Conservation (phyloP, 2,329 filamentous ascomycete genomes). For the Pseudonectria foliicola region DNA sequence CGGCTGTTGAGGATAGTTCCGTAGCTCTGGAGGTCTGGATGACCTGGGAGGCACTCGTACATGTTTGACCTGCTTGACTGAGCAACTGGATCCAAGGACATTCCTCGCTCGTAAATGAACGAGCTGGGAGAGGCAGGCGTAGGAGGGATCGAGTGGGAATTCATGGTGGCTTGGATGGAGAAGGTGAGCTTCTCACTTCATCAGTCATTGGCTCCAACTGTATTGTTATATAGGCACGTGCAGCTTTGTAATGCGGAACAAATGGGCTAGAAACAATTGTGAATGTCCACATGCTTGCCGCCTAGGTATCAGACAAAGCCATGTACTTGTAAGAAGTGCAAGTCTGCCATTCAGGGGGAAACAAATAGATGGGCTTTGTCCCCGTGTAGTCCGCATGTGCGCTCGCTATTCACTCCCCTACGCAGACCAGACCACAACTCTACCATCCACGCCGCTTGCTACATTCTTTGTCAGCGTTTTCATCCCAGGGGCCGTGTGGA, state of each 20-base stretch:
- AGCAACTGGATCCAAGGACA: not conserved
- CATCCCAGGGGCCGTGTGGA: not conserved
- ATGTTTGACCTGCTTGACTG: not conserved
- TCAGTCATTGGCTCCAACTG: no score
- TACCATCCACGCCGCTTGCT: constrained; percentile 79
- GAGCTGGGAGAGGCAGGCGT: not conserved
- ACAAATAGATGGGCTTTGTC: not conserved
- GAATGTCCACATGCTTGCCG: no score
- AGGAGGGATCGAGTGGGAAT: not conserved
- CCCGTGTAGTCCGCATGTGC: not conserved
- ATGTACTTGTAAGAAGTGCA: not conserved
- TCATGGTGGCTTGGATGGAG: not conserved
- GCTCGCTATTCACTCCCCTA: constrained; percentile 31
- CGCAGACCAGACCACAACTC: constrained; percentile 70
- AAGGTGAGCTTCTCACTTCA: no score
- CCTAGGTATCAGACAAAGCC: no score
- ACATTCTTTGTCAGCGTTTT: constrained; percentile 18
- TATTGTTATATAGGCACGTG: no score
- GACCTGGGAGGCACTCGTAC: not conserved
- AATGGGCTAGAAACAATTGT: no score
- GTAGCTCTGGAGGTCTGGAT: not conserved
- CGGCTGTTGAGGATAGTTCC: no score
- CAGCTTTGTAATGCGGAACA: no score
- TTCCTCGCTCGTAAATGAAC: constrained; percentile 3
- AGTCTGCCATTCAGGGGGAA: not conserved